Percentiles rank a stretch among this genome's conserved stretches.
Conservation (phyloP, 2,329 filamentous ascomycete species). For the Sporothrix phasma region DNA sequence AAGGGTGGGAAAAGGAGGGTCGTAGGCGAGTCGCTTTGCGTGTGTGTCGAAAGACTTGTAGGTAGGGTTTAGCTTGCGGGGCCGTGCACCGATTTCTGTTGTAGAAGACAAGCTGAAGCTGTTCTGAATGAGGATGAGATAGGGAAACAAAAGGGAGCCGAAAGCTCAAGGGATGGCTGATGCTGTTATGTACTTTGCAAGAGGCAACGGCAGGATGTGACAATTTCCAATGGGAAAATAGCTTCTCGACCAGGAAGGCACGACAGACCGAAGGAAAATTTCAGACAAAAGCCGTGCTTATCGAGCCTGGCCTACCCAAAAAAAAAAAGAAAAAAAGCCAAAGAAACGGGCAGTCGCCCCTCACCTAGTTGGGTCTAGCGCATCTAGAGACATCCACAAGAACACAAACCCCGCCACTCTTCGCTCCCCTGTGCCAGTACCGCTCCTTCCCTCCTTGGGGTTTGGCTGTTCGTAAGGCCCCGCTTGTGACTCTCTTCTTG, state of each 20-base stretch:
- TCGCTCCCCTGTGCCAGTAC: background rate
- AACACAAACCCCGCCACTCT: conserved; percentile 4
- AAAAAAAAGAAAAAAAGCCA: background rate
- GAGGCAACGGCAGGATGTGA: background rate
- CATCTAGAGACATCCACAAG: background rate
- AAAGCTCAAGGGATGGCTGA: background rate
- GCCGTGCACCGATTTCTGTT: background rate
- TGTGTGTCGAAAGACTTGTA: background rate
- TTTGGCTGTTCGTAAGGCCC: background rate
- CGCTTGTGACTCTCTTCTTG: conserved; percentile 7
- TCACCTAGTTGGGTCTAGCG: conserved; percentile 3
- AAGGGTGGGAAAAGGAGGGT: background rate
- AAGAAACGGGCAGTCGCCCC: background rate
- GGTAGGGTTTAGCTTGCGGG: background rate
- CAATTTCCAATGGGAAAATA: conserved; percentile 1
- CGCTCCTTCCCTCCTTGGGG: background rate
- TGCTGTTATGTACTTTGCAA: conserved; percentile 5
- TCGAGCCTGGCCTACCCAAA: background rate
- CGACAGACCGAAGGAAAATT: conserved; percentile 6
- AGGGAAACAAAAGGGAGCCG: background rate
- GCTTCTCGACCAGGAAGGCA: conserved; percentile 6
- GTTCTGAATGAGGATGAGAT: background rate
- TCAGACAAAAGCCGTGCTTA: conserved; percentile 6
- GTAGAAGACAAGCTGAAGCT: background rate
- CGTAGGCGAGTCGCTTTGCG: background rate